These are phyloP conservation scores for Kalmanozyma brasiliensis DNA, from an alignment of 1,284 basidiomycete species.

Conservation along the genomic window DNA sequence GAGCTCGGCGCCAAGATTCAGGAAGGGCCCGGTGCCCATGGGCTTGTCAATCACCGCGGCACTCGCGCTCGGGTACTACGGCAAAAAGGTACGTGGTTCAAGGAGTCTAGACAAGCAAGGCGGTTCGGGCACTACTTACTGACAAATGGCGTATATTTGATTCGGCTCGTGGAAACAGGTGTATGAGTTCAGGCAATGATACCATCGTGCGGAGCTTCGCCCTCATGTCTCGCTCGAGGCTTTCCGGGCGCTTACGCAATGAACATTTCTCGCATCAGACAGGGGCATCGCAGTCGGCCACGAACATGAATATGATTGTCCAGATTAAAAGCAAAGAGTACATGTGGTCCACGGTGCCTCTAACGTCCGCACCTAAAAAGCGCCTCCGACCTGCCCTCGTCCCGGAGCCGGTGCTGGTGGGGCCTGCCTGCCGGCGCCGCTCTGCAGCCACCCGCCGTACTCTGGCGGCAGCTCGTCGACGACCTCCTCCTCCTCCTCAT, in stretches of 20 bases:
- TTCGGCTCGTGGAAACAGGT: conserved; percentile 19
- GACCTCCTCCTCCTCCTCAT: conserved; percentile 46
- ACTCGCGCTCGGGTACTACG: conserved; percentile 77
- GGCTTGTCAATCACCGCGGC: conserved; percentile 76
- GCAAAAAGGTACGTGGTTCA: conserved; percentile 69
- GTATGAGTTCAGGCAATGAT: conserved; percentile 54
- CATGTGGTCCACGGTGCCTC: too few relatives aligned
- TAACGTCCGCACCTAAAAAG: too few relatives aligned
- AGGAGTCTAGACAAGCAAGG: background rate
- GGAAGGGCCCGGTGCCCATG: conserved; percentile 81
- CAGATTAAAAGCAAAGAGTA: too few relatives aligned
- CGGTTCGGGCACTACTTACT: background rate
- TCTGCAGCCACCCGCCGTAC: conserved; percentile 50
- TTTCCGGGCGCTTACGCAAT: too few relatives aligned
- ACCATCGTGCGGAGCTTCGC: too few relatives aligned
- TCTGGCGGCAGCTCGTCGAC: conserved; percentile 50
- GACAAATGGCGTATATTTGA: background rate
- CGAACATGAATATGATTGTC: too few relatives aligned
- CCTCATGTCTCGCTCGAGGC: too few relatives aligned
- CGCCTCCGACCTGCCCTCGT: too few relatives aligned
- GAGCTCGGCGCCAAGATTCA: conserved; percentile 79
- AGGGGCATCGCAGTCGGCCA: too few relatives aligned
- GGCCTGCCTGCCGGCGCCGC: conserved; percentile 3
- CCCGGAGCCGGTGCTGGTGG: too few relatives aligned
- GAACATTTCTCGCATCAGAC: too few relatives aligned